A percentile compares a stretch with the other conserved stretches of the same genome.
Evolutionary conservation across 2,329 filamentous ascomycete genomes (phyloP).

Genomic region (Beauveria sp.): DNA sequence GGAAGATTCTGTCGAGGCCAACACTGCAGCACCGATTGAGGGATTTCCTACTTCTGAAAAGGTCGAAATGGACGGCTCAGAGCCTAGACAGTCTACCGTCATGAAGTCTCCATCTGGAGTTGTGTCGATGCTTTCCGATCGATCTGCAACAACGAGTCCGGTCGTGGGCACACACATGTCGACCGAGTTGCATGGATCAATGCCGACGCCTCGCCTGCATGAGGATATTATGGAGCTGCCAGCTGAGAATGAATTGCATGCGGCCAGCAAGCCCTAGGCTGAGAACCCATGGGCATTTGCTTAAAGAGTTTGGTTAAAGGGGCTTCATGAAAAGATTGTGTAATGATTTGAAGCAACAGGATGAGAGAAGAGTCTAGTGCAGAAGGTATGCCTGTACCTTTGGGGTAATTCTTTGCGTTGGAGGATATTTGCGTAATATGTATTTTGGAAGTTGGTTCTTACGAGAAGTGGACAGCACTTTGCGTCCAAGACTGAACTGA

Average conservation of each 20-base stretch:
- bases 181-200: not conserved
- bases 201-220: not conserved
- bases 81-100: not conserved
- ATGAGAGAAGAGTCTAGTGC: too few species aligned
- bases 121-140: not conserved
- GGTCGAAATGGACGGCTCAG: not conserved
- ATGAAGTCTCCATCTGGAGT: not conserved
- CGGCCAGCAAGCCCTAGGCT: not conserved
- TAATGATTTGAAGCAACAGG: too few species aligned
- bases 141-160: not conserved
- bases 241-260: not conserved
- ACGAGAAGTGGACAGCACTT: too few species aligned
- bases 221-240: not conserved
- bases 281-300: too few species aligned
- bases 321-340: too few species aligned
- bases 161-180: not conserved
- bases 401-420: too few species aligned
- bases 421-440: too few species aligned
- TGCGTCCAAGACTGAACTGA: too few species aligned
- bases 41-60: too few species aligned
- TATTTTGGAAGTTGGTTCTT: too few species aligned
- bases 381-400: too few species aligned
- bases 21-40: not conserved
- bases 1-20: not conserved
- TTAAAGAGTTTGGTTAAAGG: too few species aligned